Conservation (phyloP, 1,284 basidiomycete genomes). For the Ceratobasidium sp. region DNA sequence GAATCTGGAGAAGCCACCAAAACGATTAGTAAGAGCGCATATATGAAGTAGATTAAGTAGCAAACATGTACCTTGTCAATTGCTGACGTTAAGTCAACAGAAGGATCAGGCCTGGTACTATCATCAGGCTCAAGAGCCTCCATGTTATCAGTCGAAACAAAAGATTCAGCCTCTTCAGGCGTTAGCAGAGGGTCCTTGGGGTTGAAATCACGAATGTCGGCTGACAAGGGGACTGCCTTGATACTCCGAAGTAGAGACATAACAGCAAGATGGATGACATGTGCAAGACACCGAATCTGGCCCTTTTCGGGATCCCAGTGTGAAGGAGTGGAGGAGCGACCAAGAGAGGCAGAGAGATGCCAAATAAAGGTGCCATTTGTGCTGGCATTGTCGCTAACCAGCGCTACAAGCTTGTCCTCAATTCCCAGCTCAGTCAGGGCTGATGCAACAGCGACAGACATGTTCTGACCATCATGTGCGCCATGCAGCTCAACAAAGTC, state of each 20-base stretch:
- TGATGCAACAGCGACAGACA: slow-evolving; percentile 11
- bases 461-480: slow-evolving; percentile 40
- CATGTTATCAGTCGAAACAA: background rate
- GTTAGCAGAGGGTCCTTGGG: background rate
- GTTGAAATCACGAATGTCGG: background rate
- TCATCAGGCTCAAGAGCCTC: background rate
- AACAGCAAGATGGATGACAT: slow-evolving; percentile 36
- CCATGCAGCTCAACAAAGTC: slow-evolving; percentile 40
- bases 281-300: slow-evolving; percentile 26
- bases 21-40: too few species aligned
- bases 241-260: slow-evolving; percentile 1
- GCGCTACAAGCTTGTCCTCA: background rate
- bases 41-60: background rate
- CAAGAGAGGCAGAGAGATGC: background rate
- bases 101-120: background rate
- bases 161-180: background rate
- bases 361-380: slow-evolving; percentile 4
- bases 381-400: slow-evolving; percentile 13
- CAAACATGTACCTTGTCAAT: background rate
- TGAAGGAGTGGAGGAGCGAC: background rate
- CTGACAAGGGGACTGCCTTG: background rate
- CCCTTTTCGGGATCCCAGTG: background rate
- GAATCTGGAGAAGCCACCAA: too few species aligned
- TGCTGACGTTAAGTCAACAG: background rate
- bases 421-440: slow-evolving; percentile 7